Conservation (phyloP, 306 rosid genomes). For the Chamaecrista fasciculata region DNA sequence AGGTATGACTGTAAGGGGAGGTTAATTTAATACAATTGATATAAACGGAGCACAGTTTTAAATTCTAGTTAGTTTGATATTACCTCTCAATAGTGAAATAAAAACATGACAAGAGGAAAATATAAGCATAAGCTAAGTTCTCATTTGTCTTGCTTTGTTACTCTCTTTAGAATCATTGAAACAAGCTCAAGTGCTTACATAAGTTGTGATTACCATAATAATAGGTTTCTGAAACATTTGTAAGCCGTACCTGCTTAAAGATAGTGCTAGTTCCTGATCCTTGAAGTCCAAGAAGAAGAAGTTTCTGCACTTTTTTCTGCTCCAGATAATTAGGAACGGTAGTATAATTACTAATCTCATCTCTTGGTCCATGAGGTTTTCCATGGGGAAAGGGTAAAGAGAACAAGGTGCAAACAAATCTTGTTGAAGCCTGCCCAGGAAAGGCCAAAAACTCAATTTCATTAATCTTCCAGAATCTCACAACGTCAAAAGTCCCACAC, state of each 20-base stretch:
- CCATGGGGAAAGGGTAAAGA: constrained; percentile 86
- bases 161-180: background rate
- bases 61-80: background rate
- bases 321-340: constrained; percentile 78
- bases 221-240: background rate
- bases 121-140: constrained; percentile 6
- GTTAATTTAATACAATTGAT: constrained; percentile 8
- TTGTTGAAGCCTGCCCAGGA: constrained; percentile 75
- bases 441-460: constrained; percentile 32
- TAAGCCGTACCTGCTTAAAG: constrained; percentile 77
- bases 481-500: constrained; percentile 10
- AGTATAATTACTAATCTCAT: constrained; percentile 79
- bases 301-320: constrained; percentile 84
- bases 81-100: background rate
- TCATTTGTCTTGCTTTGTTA: background rate
- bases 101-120: background rate
- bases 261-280: constrained; percentile 98
- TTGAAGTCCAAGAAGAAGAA: constrained; percentile 86
- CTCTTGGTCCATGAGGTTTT: constrained; percentile 70
- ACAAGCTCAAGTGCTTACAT: constrained; percentile 18
- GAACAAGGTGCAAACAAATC: constrained; percentile 70
- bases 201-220: background rate
- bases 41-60: background rate
- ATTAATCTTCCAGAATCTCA: constrained; percentile 27
- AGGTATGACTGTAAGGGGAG: background rate